These are phyloP conservation scores for Periconia sp. DNA, from an alignment of 2,329 filamentous ascomycete species.

Conservation along the genomic window DNA sequence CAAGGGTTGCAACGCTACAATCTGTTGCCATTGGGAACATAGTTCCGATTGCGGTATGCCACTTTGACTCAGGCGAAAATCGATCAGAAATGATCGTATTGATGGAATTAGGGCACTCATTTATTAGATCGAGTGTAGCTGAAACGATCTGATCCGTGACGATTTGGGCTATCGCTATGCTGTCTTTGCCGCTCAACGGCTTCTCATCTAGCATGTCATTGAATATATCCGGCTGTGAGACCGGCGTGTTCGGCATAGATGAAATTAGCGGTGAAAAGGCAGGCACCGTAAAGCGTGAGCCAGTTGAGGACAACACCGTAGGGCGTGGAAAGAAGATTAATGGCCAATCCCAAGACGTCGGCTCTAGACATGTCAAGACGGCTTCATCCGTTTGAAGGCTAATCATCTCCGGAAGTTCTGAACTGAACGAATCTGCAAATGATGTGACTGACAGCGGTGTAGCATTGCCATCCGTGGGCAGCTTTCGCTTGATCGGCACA, in stretches of 20 bases:
- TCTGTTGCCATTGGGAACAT: slow-evolving; percentile 40
- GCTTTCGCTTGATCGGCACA: slow-evolving; percentile 38
- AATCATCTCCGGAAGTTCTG: slow-evolving; percentile 30
- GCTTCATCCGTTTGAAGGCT: slow-evolving; percentile 37
- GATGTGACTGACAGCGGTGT: slow-evolving; percentile 44
- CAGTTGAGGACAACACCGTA: slow-evolving; percentile 19
- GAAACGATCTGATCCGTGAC: slow-evolving; percentile 72
- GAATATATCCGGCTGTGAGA: slow-evolving; percentile 36
- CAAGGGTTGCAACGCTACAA: slow-evolving; percentile 38
- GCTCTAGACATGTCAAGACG: slow-evolving; percentile 36
- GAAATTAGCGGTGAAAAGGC: slow-evolving; percentile 28
- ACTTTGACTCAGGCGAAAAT: slow-evolving; percentile 30
- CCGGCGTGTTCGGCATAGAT: slow-evolving; percentile 41
- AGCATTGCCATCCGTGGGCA: slow-evolving; percentile 42
- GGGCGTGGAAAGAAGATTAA: slow-evolving; percentile 38
- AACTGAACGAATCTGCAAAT: slow-evolving; percentile 41
- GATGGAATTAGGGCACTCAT: slow-evolving; percentile 18
- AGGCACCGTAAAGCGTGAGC: slow-evolving; percentile 35
- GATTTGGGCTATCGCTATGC: slow-evolving; percentile 72
- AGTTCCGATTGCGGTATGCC: slow-evolving; percentile 28
- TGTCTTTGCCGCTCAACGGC: slow-evolving; percentile 59
- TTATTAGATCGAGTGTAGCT: slow-evolving; percentile 50
- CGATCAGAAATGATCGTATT: background rate
- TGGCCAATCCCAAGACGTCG: slow-evolving; percentile 45
- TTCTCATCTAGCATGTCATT: slow-evolving; percentile 36